phyloP scores from a whole-genome alignment of 148 eudicot genomes.

The Fagopyrum esculentum region DNA sequence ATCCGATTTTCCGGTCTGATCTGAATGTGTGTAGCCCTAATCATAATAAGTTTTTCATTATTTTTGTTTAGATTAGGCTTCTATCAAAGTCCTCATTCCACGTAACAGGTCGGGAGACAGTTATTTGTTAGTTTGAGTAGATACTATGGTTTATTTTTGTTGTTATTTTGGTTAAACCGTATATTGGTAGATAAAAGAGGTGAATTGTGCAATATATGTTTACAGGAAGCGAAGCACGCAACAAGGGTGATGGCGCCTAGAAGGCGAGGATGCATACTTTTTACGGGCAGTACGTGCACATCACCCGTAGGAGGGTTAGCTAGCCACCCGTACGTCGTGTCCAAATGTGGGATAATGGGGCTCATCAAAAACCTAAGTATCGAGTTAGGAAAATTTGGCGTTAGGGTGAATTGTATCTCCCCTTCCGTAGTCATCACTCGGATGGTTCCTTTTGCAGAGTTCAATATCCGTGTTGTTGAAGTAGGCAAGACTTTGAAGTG shows the following conservation, averaged over 20 bases:
- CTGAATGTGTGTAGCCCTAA: too few relatives aligned
- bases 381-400: conserved; percentile 37
- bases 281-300: conserved; percentile 5
- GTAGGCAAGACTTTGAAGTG: not conserved
- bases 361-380: conserved; percentile 30
- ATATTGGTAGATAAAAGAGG: too few relatives aligned
- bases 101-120: too few relatives aligned
- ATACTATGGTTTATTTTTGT: too few relatives aligned
- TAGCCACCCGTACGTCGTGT: conserved; percentile 26
- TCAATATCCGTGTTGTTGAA: not conserved
- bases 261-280: conserved; percentile 42
- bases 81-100: too few relatives aligned
- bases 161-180: too few relatives aligned
- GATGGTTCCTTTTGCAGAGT: not conserved
- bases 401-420: conserved; percentile 54
- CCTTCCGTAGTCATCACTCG: conserved; percentile 2
- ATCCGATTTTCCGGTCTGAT: too few relatives aligned
- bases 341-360: conserved; percentile 42
- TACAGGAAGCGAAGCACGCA: conserved; percentile 45
- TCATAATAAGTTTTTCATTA: too few relatives aligned
- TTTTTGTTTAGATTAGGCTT: too few relatives aligned
- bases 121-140: too few relatives aligned
- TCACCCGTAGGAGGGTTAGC: conserved; percentile 21
- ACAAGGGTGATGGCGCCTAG: conserved; percentile 43
- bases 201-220: too few relatives aligned